These are phyloP conservation scores for Dactylorhiza incarnata DNA, from an alignment of 106 monocot species.

Conservation along the genomic window DNA sequence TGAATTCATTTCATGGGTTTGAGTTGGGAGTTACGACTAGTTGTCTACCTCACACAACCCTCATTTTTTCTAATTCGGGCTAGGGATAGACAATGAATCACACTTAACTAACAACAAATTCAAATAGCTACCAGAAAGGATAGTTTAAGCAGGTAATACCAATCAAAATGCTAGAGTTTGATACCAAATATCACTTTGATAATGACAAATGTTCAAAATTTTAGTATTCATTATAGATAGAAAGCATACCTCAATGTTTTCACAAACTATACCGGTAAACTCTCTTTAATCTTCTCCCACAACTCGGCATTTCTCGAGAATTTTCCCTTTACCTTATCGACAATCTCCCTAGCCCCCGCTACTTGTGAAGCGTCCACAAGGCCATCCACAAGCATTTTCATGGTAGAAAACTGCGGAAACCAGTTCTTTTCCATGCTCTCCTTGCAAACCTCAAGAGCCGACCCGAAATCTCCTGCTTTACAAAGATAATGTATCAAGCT, in stretches of 20 bases:
- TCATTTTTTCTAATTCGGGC: too few species aligned
- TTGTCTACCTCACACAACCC: too few species aligned
- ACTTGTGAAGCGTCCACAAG: slow-evolving; percentile 17
- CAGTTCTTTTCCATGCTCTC: slow-evolving; percentile 50
- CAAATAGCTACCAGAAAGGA: not conserved
- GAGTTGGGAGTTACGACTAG: too few species aligned
- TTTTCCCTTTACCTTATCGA: slow-evolving; percentile 28
- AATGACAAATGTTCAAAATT: not conserved
- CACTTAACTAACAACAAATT: too few species aligned
- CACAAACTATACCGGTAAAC: slow-evolving; percentile 9
- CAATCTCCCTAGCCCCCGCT: slow-evolving; percentile 29
- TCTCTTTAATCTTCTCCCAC: slow-evolving; percentile 39
- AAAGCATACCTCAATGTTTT: not conserved
- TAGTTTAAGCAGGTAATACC: not conserved
- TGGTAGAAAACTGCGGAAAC: slow-evolving; percentile 35
- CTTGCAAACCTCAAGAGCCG: slow-evolving; percentile 29
- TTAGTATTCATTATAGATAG: not conserved
- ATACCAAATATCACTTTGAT: not conserved
- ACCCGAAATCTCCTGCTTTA: slow-evolving; percentile 29
- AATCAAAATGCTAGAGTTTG: not conserved
- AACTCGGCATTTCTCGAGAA: slow-evolving; percentile 15
- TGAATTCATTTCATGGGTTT: too few species aligned
- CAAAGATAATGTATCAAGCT: slow-evolving; percentile 33
- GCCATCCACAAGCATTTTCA: slow-evolving; percentile 36
- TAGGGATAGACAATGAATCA: too few species aligned